A percentile compares a stretch with the other conserved stretches of the same genome.
These are phyloP conservation scores for Brassica nigra DNA, from an alignment of 345 rosid genomes.

Conservation along the genomic window DNA sequence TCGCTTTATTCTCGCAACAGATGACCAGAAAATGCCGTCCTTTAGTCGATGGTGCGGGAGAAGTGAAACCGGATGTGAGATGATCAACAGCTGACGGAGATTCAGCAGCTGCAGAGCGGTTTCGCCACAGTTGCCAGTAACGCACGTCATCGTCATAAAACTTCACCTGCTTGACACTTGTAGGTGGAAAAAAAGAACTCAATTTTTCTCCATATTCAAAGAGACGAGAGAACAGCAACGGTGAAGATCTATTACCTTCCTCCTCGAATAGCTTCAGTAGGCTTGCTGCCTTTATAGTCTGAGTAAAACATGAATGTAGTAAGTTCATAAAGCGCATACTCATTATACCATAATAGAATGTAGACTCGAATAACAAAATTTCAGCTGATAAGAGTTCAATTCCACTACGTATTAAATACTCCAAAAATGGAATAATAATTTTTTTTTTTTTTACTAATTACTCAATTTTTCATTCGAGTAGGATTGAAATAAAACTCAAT, in stretches of 20 bases:
- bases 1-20: slow-evolving; percentile 94
- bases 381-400: background rate
- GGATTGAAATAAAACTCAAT: too few relatives aligned
- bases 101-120: slow-evolving; percentile 94
- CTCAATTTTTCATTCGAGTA: too few relatives aligned
- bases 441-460: too few relatives aligned
- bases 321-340: slow-evolving; percentile 1
- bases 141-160: slow-evolving; percentile 95
- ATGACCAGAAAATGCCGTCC: slow-evolving; percentile 96
- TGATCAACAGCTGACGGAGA: slow-evolving; percentile 83
- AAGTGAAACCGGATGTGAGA: slow-evolving; percentile 77
- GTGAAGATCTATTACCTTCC: slow-evolving; percentile 62
- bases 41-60: slow-evolving; percentile 87
- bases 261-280: slow-evolving; percentile 93
- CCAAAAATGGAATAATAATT: too few relatives aligned
- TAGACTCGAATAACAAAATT: background rate
- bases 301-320: slow-evolving; percentile 12
- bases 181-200: slow-evolving; percentile 30
- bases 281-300: slow-evolving; percentile 73
- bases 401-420: too few relatives aligned
- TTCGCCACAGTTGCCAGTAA: slow-evolving; percentile 94
- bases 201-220: background rate
- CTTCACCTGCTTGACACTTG: slow-evolving; percentile 92
- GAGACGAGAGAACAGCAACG: background rate
- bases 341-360: background rate